Evolutionary conservation across 352 stramenopile species (phyloP), one percentile per base, ranked within the genome.

Genomic region (Globisporangium cylindrosporum): DNA sequence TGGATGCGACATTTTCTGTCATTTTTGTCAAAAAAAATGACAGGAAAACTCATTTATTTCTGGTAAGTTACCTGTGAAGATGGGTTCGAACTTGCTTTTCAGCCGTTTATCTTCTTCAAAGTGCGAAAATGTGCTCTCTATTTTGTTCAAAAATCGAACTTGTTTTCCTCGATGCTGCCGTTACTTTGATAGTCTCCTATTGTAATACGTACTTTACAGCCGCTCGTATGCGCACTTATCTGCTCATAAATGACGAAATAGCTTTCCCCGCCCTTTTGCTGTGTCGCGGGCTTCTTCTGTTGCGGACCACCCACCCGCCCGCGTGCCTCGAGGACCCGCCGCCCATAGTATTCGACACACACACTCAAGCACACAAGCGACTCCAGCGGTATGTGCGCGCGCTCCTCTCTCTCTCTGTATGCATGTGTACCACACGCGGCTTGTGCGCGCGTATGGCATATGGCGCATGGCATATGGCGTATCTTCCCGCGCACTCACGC

Each of bases 261-360:
- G 1, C 6, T 61, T 61, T 22, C 29, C 55, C 29, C 3, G 4
- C 1, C 29, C 4, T 60, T 59, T 43, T 60, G 54, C 15, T 49
- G 8, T 51, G 7, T 10, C 3, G 43, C 18, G 18, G 43, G 43
- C 43, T 51, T 20, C 43, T 51, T 51, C 43, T 51, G 43, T 51
- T 51, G 43, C 43, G 18, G 43, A 51, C 43, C 43, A 51, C 43
- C 18, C 43, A 15, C 41, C 41, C 41, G 41, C 41, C 41, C 41
- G 41, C 18, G 41, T 49, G 41, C 41, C 41, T 51, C 7, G 43
- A 12, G 3, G 49, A 56, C 49, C 49, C n/a, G 49, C 49, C 49
- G n/a, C 49, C 25, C 20, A 61, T 36, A 61, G 29, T 29, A 61
- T 61, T 61, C 55, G 55, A 61, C 55, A 62, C 32, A 32, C 36